Evolutionary conservation across 2,329 filamentous ascomycete species (phyloP), one percentile per base, ranked within the genome.

Genomic region (Diaporthe citrichinensis): DNA sequence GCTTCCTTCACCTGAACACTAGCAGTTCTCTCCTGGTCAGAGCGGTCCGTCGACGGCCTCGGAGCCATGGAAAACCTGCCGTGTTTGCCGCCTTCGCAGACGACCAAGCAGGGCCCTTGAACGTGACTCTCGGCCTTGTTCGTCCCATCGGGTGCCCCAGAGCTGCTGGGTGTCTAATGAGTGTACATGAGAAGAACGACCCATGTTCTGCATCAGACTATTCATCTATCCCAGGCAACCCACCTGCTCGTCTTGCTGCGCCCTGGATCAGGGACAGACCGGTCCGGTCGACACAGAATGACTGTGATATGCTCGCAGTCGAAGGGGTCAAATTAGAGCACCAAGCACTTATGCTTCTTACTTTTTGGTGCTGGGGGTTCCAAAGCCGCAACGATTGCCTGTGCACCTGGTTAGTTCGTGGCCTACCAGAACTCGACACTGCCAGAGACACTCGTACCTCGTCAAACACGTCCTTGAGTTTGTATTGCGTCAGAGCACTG

Each of bases 401-500:
- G 78, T 74, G 10, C 5, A 14, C 44, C 31, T 5, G 4, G 36
- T 77, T 44, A 75, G 71, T 65, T 25, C 14, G 59, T 71, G 53
- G 58, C 68, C 68, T 78, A 69, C 78, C 79, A 73, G 80, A 41
- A 41, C 10, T 23, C 81, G 67, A 79, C 75, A 31, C 61, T 39
- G 68, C 14, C 25, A 46, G 41, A 41, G 46, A 51, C 46, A 62
- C 68, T 49, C 90, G 80, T 90, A 98, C 96, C 94, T 98, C 97
- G 82, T 99, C 97, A 86, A 99, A 99, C 25, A 99, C 97, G 83
- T 98, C 97, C 90, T 99, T 99, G 79, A 99, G 88, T 87, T 98
- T 98, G 88, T 96, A 98, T 88, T 99, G 97, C 78, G 97, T 98
- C 85, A 99, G 88, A 75, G 97, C 97, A 83, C 96, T 98, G 88